These are phyloP conservation scores for Colletotrichum falcatum DNA, from an alignment of 2,329 filamentous ascomycete species.

Conservation along the genomic window DNA sequence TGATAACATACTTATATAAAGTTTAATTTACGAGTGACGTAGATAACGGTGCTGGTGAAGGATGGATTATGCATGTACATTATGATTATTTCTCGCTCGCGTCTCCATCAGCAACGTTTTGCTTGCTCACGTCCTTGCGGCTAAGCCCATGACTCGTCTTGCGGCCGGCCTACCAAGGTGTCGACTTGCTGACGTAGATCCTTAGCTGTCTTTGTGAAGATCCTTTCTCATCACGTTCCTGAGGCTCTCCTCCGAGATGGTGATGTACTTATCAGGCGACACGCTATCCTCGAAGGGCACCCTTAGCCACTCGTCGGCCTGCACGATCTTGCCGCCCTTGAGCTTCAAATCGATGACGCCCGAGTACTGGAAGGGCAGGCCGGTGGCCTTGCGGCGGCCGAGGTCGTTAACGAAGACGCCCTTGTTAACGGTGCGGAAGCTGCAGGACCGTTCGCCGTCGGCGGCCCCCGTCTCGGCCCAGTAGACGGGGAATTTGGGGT, in stretches of 20 bases:
- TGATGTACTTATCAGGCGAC: too few species aligned
- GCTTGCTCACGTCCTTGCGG: neutral
- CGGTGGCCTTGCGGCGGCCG: conserved; percentile 22
- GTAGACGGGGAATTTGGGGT: conserved; percentile 28
- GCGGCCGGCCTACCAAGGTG: too few species aligned
- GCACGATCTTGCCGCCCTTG: conserved; percentile 21
- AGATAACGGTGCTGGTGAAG: neutral
- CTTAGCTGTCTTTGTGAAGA: neutral
- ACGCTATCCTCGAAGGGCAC: conserved; percentile 31
- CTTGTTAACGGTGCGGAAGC: conserved; percentile 33
- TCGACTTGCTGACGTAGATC: too few species aligned
- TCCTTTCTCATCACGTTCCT: conserved; percentile 34
- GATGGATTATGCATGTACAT: neutral
- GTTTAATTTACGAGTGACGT: conserved; percentile 14
- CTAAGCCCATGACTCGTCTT: too few species aligned
- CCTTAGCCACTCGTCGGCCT: conserved; percentile 27
- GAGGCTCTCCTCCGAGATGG: too few species aligned
- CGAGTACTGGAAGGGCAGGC: conserved; percentile 28
- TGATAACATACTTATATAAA: neutral
- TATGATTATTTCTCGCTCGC: neutral
- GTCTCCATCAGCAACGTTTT: neutral
- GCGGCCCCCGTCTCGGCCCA: conserved; percentile 21
- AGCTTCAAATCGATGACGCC: conserved; percentile 26
- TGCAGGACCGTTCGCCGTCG: conserved; percentile 29
- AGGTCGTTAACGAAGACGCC: too few species aligned